Percentiles rank a stretch among this genome's conserved stretches.
Conservation (phyloP, 2,329 filamentous ascomycete genomes). For the Alternaria ventricosa region DNA sequence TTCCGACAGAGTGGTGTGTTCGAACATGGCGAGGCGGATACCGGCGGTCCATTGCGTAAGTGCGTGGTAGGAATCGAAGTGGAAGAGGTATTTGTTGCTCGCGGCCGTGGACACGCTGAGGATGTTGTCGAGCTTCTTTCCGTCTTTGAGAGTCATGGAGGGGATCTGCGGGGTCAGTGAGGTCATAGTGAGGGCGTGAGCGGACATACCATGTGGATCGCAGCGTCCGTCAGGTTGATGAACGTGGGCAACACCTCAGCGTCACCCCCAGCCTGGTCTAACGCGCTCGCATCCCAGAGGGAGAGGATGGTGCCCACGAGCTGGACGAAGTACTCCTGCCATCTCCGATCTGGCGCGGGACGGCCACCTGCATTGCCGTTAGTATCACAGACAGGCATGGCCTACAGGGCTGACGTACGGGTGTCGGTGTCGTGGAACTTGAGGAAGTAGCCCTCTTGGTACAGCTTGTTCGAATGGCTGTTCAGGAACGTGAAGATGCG, state of each 20-base stretch:
- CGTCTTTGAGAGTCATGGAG: slow-evolving; percentile 84
- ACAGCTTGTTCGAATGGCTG: slow-evolving; percentile 93
- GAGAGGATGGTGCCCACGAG: slow-evolving; percentile 94
- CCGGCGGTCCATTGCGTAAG: slow-evolving; percentile 95
- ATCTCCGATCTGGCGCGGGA: slow-evolving; percentile 83
- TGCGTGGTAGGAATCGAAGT: slow-evolving; percentile 94
- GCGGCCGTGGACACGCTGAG: slow-evolving; percentile 95
- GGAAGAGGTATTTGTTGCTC: slow-evolving; percentile 91
- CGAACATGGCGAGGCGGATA: slow-evolving; percentile 92
- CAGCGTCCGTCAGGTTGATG: slow-evolving; percentile 96
- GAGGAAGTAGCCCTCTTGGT: slow-evolving; percentile 96
- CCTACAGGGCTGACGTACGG: slow-evolving; percentile 64
- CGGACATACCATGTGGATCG: slow-evolving; percentile 88
- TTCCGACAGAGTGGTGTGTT: slow-evolving; percentile 91
- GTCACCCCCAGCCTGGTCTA: slow-evolving; percentile 85
- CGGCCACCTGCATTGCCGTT: slow-evolving; percentile 71
- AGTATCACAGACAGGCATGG: slow-evolving; percentile 23
- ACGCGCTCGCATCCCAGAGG: slow-evolving; percentile 90
- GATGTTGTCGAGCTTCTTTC: slow-evolving; percentile 89
- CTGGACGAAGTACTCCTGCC: slow-evolving; percentile 97
- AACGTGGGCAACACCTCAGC: slow-evolving; percentile 89
- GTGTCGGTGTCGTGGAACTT: slow-evolving; percentile 95
- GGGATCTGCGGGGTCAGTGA: slow-evolving; percentile 54
- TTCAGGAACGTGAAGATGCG: slow-evolving; percentile 95
- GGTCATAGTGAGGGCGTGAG: neutral